These are phyloP conservation scores for Jasminum sambac DNA, from an alignment of 257 asterid genomes.

Conservation along the genomic window DNA sequence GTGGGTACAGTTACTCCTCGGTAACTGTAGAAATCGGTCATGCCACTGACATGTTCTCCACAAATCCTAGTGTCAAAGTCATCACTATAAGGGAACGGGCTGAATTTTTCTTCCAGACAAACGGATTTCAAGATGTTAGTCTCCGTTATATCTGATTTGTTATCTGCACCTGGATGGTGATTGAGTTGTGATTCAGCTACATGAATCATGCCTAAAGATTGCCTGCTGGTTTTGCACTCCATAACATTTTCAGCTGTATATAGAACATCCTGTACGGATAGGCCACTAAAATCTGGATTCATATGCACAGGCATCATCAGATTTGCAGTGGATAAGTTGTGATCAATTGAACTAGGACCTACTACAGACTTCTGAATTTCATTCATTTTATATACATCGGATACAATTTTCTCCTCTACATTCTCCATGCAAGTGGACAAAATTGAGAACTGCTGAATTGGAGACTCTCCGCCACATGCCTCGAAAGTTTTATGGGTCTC, in stretches of 20 bases:
- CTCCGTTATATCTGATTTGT: slow-evolving; percentile 31
- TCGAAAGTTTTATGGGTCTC: slow-evolving; percentile 34
- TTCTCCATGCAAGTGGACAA: slow-evolving; percentile 33
- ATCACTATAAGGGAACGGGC: slow-evolving; percentile 33
- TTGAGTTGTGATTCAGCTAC: slow-evolving; percentile 25
- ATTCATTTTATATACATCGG: slow-evolving; percentile 21
- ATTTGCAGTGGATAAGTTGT: slow-evolving; percentile 25
- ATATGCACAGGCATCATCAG: slow-evolving; percentile 36
- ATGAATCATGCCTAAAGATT: slow-evolving; percentile 31
- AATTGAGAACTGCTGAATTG: slow-evolving; percentile 32
- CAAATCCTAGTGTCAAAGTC: slow-evolving; percentile 23
- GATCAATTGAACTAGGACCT: slow-evolving; percentile 26
- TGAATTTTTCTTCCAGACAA: slow-evolving; percentile 37
- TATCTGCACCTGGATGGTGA: slow-evolving; percentile 39
- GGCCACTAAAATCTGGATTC: slow-evolving; percentile 45
- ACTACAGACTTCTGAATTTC: slow-evolving; percentile 35
- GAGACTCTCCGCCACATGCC: slow-evolving; percentile 22
- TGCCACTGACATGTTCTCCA: slow-evolving; percentile 31
- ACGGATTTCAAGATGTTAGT: slow-evolving; percentile 26
- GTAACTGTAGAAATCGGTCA: slow-evolving; percentile 34
- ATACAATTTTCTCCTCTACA: slow-evolving; percentile 36
- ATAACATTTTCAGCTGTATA: slow-evolving; percentile 28
- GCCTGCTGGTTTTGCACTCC: slow-evolving; percentile 34
- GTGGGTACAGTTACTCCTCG: slow-evolving; percentile 30
- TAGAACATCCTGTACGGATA: slow-evolving; percentile 24